Evolutionary conservation across 108 stramenopile genomes (phyloP).

Genomic region (Nitzschia sp.): DNA sequence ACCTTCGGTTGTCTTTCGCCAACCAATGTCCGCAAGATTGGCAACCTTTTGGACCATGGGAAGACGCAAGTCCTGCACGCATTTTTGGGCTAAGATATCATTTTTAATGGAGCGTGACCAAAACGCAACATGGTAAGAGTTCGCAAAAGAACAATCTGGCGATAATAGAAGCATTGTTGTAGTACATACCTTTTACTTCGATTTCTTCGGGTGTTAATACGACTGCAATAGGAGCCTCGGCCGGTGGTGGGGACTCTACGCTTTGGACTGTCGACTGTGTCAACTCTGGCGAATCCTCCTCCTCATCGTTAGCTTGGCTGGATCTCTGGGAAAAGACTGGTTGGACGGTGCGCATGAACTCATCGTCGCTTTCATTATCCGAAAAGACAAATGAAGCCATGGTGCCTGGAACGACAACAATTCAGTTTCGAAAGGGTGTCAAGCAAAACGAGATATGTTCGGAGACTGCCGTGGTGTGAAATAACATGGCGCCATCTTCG

Average conservation of each 20-base stretch:
- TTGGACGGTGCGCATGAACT: neutral
- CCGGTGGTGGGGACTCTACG: neutral
- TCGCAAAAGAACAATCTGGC: neutral
- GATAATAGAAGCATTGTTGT: neutral
- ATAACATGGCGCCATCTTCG: too few species aligned
- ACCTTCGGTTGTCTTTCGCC: neutral
- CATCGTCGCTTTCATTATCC: slow-evolving; percentile 3
- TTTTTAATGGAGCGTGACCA: too few species aligned
- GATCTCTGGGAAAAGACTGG: neutral
- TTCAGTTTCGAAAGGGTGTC: too few species aligned
- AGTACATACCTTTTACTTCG: neutral
- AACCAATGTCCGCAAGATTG: neutral
- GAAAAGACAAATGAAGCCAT: too few species aligned
- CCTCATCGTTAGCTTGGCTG: neutral
- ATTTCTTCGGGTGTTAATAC: neutral
- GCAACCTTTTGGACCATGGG: neutral
- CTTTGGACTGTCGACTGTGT: neutral
- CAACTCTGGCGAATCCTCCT: neutral
- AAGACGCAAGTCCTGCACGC: slow-evolving; percentile 28
- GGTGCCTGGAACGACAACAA: too few species aligned
- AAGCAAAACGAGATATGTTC: too few species aligned
- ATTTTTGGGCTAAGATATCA: slow-evolving; percentile 35
- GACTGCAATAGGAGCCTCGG: neutral
- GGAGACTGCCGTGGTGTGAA: too few species aligned
- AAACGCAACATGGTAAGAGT: neutral